Base-by-base conservation (phyloP, 2,329 filamentous ascomycete species). In the Lecanicillium sp. region DNA sequence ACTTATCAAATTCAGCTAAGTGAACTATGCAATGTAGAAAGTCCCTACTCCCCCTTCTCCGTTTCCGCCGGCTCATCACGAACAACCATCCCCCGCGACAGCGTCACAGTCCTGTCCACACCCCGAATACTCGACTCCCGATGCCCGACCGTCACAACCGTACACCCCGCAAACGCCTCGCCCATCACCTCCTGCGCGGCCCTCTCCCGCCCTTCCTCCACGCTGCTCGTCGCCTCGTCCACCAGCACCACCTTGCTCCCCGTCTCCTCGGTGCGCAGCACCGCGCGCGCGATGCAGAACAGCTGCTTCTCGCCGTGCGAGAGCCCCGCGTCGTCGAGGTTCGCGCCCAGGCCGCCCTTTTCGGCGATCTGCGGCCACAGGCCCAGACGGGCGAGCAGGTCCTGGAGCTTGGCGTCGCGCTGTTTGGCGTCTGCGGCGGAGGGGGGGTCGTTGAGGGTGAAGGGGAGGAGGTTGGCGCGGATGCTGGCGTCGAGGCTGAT, bases 151-250 rank as follows among this genome's bases (percentile, higher is more conserved):
- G 42, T 39, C 23, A 57, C 12, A 7, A 48, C 35, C 8, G 50
- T 52, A 15, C 50, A 52, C 15, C 40, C 39, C 11, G 36, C 38
- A 42, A 57, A 55, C n/a, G 48, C 50, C 11, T 39, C 40, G 8
- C 38, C 21, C 38, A 54, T 30, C 10, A 55, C 19, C 29, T 49
- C 32, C 32, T 54, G 32, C 5, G 48, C 36, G 5, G 8, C 19
- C 15, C 39, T 48, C 17, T 57, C 54, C 23, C 41, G 55, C 6
- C 46, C 51, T 8, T 36, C 35, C 19, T 54, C 54, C 2, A 56
- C 42, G n/a, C 41, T 50, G 39, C 54, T 57, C n/a, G 51, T 55
- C 15, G 53, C 54, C 32, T 57, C 54, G 37, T 57, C 54, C 5
- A 56, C 39, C 2, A 57, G 38, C 15, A 57, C 30, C 17, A 57